Percentiles rank a stretch among this genome's conserved stretches.
phyloP scores from a whole-genome alignment of 2,329 filamentous ascomycete species.

The Aspergillus amoenus region DNA sequence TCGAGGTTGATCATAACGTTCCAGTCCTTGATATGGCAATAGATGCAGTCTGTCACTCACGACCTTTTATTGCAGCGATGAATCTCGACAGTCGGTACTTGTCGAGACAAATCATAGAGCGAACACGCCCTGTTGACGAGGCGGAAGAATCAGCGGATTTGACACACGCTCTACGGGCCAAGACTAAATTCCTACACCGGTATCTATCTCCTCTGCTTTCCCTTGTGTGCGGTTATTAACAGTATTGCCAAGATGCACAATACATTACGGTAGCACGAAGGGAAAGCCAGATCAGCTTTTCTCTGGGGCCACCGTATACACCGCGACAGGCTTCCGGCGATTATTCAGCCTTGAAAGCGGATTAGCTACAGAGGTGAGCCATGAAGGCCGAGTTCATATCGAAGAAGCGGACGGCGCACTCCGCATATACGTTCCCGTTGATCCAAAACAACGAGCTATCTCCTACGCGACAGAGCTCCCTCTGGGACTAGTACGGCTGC shows the following conservation, averaged over 20 bases:
- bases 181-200: not conserved
- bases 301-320: not conserved
- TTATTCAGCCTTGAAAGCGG: not conserved
- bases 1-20: not conserved
- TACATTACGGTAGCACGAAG: not conserved
- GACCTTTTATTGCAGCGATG: not conserved
- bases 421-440: not conserved
- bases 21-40: not conserved
- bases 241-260: not conserved
- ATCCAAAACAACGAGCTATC: not conserved
- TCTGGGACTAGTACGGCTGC: not conserved
- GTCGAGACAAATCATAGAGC: not conserved
- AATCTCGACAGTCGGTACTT: not conserved
- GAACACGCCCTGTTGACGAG: not conserved
- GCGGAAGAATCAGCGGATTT: not conserved
- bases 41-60: not conserved
- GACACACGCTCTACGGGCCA: constrained; percentile 3
- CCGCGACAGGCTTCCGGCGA: not conserved
- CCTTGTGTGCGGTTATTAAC: not conserved
- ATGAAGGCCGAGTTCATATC: not conserved
- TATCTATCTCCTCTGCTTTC: not conserved
- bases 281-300: not conserved
- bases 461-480: constrained; percentile 9
- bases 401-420: not conserved
- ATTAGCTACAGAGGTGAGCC: not conserved